These are phyloP conservation scores for Ceratocystis diversiconidia DNA, from an alignment of 2,329 filamentous ascomycete species.

Conservation along the genomic window DNA sequence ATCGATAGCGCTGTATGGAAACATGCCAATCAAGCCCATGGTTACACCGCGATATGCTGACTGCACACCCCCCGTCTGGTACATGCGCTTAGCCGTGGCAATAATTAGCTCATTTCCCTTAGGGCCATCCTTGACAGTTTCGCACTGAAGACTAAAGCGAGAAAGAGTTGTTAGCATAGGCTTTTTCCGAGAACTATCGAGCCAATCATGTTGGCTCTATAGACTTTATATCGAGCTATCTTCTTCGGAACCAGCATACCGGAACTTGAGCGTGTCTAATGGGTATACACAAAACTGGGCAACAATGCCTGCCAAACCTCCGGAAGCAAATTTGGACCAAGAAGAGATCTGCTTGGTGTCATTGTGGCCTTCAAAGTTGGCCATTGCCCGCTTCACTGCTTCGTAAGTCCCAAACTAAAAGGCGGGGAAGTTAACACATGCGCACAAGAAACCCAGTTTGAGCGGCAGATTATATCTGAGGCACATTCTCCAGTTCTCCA, in stretches of 20 bases:
- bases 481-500: neutral
- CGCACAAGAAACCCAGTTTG: neutral
- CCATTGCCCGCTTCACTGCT: slow-evolving; percentile 77
- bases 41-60: slow-evolving; percentile 84
- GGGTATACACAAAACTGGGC: slow-evolving; percentile 96
- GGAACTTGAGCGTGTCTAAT: slow-evolving; percentile 67
- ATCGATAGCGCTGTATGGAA: slow-evolving; percentile 93
- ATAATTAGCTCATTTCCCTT: slow-evolving; percentile 71
- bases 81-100: slow-evolving; percentile 78
- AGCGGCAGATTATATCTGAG: too few species aligned
- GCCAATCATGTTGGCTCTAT: too few species aligned
- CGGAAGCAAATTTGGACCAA: slow-evolving; percentile 78
- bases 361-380: slow-evolving; percentile 73
- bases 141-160: slow-evolving; percentile 64
- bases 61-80: slow-evolving; percentile 55
- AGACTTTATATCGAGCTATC: neutral
- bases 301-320: slow-evolving; percentile 83
- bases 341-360: slow-evolving; percentile 68
- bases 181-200: neutral
- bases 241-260: slow-evolving; percentile 24
- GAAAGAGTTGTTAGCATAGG: neutral
- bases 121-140: slow-evolving; percentile 73
- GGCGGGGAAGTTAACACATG: neutral
- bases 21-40: slow-evolving; percentile 91
- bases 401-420: slow-evolving; percentile 79